These are phyloP conservation scores for Plasmopara viticola DNA, from an alignment of 352 stramenopile species.

Conservation along the genomic window DNA sequence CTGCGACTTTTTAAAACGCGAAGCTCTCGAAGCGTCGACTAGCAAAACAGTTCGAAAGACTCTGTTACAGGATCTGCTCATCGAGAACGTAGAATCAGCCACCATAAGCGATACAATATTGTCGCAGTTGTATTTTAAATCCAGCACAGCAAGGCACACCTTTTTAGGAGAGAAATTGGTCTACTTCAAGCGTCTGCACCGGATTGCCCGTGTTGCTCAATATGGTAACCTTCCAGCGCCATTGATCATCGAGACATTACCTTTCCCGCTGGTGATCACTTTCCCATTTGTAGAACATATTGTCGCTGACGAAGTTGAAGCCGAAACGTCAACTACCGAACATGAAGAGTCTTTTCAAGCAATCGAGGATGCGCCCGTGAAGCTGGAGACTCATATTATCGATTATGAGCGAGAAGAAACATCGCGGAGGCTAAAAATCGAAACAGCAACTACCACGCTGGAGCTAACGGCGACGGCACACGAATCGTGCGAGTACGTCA, in stretches of 20 bases:
- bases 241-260: constrained; percentile 38
- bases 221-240: constrained; percentile 43
- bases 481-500: constrained; percentile 28
- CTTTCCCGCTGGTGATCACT: constrained; percentile 18
- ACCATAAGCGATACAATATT: constrained; percentile 13
- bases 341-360: constrained; percentile 5
- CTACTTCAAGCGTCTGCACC: constrained; percentile 33
- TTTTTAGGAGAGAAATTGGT: constrained; percentile 54
- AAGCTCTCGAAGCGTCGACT: constrained; percentile 36
- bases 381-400: background rate
- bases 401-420: constrained; percentile 20
- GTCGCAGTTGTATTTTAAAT: constrained; percentile 43
- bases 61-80: constrained; percentile 24
- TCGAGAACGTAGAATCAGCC: constrained; percentile 5
- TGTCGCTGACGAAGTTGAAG: constrained; percentile 10
- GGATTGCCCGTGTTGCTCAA: constrained; percentile 32
- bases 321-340: constrained; percentile 5
- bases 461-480: constrained; percentile 25
- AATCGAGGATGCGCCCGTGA: constrained; percentile 4
- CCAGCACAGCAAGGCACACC: constrained; percentile 25
- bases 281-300: constrained; percentile 29
- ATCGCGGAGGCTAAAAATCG: constrained; percentile 11
- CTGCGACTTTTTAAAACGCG: constrained; percentile 41
- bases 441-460: constrained; percentile 17
- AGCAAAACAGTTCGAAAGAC: constrained; percentile 33